Conservation (phyloP, 371 early-diverging fungal species). For the Apophysomyces sp. region DNA sequence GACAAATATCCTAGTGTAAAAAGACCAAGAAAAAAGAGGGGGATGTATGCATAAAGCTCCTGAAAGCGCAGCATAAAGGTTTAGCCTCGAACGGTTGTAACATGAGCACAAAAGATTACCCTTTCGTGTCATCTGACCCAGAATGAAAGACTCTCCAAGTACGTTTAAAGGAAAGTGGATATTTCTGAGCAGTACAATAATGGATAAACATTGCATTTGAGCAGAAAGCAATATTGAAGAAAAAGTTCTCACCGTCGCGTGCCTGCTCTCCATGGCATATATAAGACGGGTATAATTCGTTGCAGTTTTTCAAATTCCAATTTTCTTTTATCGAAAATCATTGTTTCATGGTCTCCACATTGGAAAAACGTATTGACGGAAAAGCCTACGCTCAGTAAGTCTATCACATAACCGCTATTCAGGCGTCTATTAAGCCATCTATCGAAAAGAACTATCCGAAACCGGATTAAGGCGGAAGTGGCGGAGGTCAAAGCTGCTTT, state of each 20-base stretch:
- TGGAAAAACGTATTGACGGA: slow-evolving; percentile 51
- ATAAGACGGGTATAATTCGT: neutral
- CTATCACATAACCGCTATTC: too few species aligned
- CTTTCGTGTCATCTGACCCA: too few species aligned
- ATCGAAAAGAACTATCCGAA: slow-evolving; percentile 60
- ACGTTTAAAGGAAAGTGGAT: neutral
- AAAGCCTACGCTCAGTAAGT: slow-evolving; percentile 68
- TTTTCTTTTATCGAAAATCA: too few species aligned
- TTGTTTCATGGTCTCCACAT: too few species aligned
- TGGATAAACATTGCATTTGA: neutral
- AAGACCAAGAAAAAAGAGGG: too few species aligned
- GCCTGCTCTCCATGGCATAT: neutral
- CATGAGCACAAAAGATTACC: neutral
- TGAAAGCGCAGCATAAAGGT: neutral
- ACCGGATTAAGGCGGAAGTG: slow-evolving; percentile 59
- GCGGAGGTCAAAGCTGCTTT: slow-evolving; percentile 52
- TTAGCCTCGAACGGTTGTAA: neutral
- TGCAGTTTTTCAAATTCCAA: neutral
- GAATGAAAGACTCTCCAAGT: neutral
- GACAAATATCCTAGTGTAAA: too few species aligned
- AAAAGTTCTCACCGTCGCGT: neutral
- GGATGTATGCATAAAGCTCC: neutral
- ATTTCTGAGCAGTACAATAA: neutral
- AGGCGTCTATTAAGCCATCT: neutral
- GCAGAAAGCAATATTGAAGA: neutral